Evolutionary conservation across 495 filamentous ascomycete species (phyloP), one percentile per base, ranked within the genome.

Genomic region (Hyaloscypha bicolor): DNA sequence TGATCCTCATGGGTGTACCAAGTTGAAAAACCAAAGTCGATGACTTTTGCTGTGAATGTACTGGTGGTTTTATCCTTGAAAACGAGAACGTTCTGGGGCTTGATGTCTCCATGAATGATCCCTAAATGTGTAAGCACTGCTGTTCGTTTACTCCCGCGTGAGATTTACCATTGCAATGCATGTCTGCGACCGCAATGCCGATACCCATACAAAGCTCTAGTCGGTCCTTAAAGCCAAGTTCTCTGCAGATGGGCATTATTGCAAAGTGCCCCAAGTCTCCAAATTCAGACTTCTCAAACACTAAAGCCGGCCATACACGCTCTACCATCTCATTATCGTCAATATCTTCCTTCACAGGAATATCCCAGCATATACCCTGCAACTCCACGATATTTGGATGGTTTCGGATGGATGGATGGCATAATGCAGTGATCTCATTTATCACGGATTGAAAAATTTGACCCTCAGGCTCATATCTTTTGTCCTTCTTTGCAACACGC

Each of bases 71-170:
- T 61, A n/a, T n/a, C n/a, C 14, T 56, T 31, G 65, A 77, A 78
- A 16, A 79, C 37, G n/a, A 79, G 64, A 5, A 78, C 65, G 55
- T 79, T 79, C 52, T 73, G 59, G 3, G 76, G 73, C 39, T 77
- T 77, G 22, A 78, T 69, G 31, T 78, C 76, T 32, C 76, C 76
- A 65, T 78, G 76, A 9, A 74, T 60, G 22, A 78, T 69, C 31
- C 64, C 76, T 74, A 35, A 37, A 6, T 35, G 19, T 35, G 8
- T 9, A 32, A 37, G 8, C 5, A 30, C 30, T 21, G 14, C 12
- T 4, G 9, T n/a, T n/a, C n/a, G n/a, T n/a, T n/a, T n/a, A n/a
- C n/a, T n/a, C n/a, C n/a, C n/a, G n/a, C n/a, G n/a, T n/a, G 30
- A 25, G 4, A 2, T 30, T 59, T 59, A 59, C 56, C 4, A 14